Evolutionary conservation across 345 rosid genomes (phyloP).

Genomic region (Aquilaria malaccensis): DNA sequence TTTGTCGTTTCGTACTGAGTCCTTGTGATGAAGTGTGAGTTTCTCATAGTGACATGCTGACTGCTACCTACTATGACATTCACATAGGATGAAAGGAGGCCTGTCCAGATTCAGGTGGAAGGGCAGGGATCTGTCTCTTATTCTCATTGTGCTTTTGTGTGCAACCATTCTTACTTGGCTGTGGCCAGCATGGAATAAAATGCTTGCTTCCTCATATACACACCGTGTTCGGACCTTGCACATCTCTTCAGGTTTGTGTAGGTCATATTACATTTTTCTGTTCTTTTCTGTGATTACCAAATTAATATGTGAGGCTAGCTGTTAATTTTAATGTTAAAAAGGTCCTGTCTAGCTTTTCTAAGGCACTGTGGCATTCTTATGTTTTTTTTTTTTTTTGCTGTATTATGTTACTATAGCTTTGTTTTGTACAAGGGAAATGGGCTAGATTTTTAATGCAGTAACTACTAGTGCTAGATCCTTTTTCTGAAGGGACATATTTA

Average conservation of each 20-base stretch:
- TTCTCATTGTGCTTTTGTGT: constrained; percentile 48
- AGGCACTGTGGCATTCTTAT: not conserved
- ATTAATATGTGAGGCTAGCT: no score
- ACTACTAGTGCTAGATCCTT: no score
- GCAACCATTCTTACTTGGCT: constrained; percentile 49
- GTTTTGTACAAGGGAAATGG: not conserved
- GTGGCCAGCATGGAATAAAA: constrained; percentile 45
- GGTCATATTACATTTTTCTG: not conserved
- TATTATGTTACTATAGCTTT: not conserved
- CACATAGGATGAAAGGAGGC: constrained; percentile 56
- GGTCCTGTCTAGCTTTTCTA: not conserved
- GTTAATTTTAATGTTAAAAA: no score
- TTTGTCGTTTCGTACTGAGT: not conserved
- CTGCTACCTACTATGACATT: constrained; percentile 11
- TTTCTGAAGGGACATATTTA: no score
- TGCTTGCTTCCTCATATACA: constrained; percentile 38
- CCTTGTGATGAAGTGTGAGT: not conserved
- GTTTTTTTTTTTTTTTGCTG: constrained; percentile 2
- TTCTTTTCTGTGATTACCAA: not conserved
- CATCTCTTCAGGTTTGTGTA: constrained; percentile 39
- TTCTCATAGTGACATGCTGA: constrained; percentile 11
- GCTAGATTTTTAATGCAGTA: no score
- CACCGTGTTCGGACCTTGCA: constrained; percentile 32
- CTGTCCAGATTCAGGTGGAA: constrained; percentile 22
- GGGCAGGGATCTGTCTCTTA: constrained; percentile 41